Evolutionary conservation across 2,329 filamentous ascomycete genomes (phyloP), one percentile per base, ranked within the genome.

Genomic region (Hymenoscyphus occultus): DNA sequence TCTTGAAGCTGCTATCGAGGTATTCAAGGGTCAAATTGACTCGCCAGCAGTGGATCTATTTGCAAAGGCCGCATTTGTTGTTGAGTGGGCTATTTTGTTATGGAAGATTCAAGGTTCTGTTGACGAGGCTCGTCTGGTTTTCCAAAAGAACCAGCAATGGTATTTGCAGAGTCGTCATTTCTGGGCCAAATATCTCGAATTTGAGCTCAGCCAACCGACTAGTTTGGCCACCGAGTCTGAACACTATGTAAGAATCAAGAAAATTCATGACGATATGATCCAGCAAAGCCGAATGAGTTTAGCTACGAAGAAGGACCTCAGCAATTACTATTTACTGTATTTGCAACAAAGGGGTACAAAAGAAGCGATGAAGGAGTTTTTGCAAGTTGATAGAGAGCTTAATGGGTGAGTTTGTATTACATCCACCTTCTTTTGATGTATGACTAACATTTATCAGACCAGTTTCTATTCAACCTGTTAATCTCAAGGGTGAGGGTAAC

Each of bases 131-230:
- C 90, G 95, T 35, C 86, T 90, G 62, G 86, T 97, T 0, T 98
- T 94, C 80, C 80, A 87, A 67, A 90, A 89, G 77, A 94, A 97
- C 71, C 84, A 90, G 64, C 88, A 93, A 74, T 92, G 88, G 82
- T 97, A 96, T 75, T 83, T 89, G 1, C 91, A 95, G 74, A 97
- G 93, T 76, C 86, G 88, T 40, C 82, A 91, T 56, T 98, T 98
- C 81, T 99, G 95, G 94, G 83, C 88, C 71, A 91, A 86, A 73
- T 98, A 93, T 82, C 84, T 98, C 63, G 82, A 90, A 65, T 97
- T 99, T 74, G 95, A 99, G 80, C 82, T 96, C 59, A 87, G 91
- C 64, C 93, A 97, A 76, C 90, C 91, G 12, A 89, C 88, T 1
- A 88, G 81, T 67, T 79, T 82, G 1, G 84, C 87, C 60, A 82